These are phyloP conservation scores for Calvatia gigantea DNA, from an alignment of 768 basidiomycete species.

Conservation along the genomic window DNA sequence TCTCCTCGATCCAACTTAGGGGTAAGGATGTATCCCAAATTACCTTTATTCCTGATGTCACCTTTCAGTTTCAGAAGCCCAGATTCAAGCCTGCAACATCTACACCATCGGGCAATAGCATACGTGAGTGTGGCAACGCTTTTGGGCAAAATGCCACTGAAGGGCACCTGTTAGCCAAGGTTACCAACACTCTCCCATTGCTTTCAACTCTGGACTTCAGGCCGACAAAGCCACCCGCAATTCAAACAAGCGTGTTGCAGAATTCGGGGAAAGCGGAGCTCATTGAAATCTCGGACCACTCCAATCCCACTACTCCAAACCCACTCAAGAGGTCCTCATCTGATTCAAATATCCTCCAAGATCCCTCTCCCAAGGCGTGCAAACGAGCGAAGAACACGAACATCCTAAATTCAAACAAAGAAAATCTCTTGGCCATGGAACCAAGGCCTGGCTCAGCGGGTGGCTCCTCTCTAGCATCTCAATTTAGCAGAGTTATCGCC, in stretches of 20 bases:
- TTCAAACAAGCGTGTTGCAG: constrained; percentile 19
- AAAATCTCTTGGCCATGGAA: constrained; percentile 23
- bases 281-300: constrained; percentile 36
- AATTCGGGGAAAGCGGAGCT: constrained; percentile 20
- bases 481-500: not conserved
- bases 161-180: constrained; percentile 3
- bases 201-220: constrained; percentile 45
- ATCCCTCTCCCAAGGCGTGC: constrained; percentile 24
- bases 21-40: not conserved
- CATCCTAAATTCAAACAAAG: constrained; percentile 29
- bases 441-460: not conserved
- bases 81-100: constrained; percentile 45
- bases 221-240: constrained; percentile 9
- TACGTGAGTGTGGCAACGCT: not conserved
- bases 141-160: not conserved
- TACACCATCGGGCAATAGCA: not conserved
- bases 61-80: constrained; percentile 20
- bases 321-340: constrained; percentile 38
- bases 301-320: constrained; percentile 28
- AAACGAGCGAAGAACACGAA: constrained; percentile 30
- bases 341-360: constrained; percentile 28
- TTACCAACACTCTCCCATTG: constrained; percentile 28
- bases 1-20: not conserved
- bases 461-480: not conserved
- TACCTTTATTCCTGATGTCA: not conserved